Evolutionary conservation across 495 filamentous ascomycete species (phyloP).

Genomic region (Aspergillus ellipticus): DNA sequence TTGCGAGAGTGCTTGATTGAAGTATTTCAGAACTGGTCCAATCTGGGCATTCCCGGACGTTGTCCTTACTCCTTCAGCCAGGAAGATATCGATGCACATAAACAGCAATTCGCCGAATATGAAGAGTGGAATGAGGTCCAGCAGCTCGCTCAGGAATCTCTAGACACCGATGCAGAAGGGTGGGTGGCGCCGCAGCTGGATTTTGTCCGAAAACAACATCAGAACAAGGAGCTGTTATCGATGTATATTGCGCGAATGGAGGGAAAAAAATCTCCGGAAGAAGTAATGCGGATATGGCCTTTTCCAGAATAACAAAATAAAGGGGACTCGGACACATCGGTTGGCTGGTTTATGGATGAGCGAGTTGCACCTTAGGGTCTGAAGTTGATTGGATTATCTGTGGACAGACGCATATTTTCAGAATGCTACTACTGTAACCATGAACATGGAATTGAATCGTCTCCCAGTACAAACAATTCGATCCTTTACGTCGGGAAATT

Average conservation of each 20-base stretch:
- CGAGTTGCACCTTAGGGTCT: no score
- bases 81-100: conserved; percentile 25
- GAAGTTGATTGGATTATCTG: no score
- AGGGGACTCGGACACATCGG: no score
- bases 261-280: conserved; percentile 23
- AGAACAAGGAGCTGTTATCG: conserved; percentile 27
- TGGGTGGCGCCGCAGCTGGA: conserved; percentile 34
- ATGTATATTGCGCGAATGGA: conserved; percentile 27
- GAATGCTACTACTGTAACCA: no score
- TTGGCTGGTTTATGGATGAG: no score
- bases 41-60: conserved; percentile 25
- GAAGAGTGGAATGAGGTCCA: conserved; percentile 27
- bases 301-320: no score
- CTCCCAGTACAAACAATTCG: no score
- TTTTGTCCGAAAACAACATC: conserved; percentile 21
- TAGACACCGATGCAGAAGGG: conserved; percentile 39
- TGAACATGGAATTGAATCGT: no score
- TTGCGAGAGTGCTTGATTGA: conserved; percentile 33
- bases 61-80: conserved; percentile 29
- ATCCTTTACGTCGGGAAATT: no score
- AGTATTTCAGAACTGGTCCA: conserved; percentile 28
- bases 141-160: conserved; percentile 27
- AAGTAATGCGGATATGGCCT: conserved; percentile 30
- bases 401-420: no score
- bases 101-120: conserved; percentile 28